These are phyloP conservation scores for Grosmannia serpens DNA, from an alignment of 2,329 filamentous ascomycete genomes.

Conservation along the genomic window DNA sequence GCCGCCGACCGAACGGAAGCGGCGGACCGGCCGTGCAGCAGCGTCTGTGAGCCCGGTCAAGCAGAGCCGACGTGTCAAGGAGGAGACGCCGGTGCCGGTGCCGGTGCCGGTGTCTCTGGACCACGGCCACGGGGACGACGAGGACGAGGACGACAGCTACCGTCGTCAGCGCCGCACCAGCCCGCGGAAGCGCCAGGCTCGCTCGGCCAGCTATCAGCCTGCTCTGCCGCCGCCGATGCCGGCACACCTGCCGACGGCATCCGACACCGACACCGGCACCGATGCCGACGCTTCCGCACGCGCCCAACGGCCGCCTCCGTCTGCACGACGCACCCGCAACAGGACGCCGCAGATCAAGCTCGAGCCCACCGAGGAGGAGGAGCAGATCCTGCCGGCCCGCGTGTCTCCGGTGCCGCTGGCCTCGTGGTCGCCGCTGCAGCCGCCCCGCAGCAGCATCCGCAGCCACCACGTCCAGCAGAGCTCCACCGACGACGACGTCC, in stretches of 20 bases:
- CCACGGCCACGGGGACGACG: slow-evolving; percentile 13
- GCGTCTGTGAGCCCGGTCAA: neutral
- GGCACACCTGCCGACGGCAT: slow-evolving; percentile 27
- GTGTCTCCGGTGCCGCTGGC: slow-evolving; percentile 22
- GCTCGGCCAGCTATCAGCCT: slow-evolving; percentile 41
- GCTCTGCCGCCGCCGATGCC: neutral
- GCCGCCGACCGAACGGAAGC: neutral
- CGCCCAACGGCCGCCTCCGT: slow-evolving; percentile 11
- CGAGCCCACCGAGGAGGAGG: slow-evolving; percentile 41
- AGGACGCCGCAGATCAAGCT: slow-evolving; percentile 42
- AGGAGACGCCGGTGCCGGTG: too few species aligned
- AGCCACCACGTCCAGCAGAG: slow-evolving; percentile 31
- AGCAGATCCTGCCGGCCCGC: slow-evolving; percentile 3
- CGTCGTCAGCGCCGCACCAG: slow-evolving; percentile 27
- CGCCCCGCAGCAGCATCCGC: slow-evolving; percentile 27
- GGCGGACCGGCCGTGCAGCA: neutral
- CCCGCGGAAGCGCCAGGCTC: slow-evolving; percentile 42
- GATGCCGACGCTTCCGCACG: slow-evolving; percentile 27
- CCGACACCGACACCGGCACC: slow-evolving; percentile 37
- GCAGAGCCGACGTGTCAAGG: too few species aligned
- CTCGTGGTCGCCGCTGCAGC: slow-evolving; percentile 38
- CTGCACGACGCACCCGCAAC: slow-evolving; percentile 38
- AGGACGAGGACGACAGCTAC: neutral
- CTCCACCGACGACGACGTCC: slow-evolving; percentile 22
- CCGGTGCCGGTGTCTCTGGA: too few species aligned